Percentiles rank a stretch among this genome's conserved stretches.
Conservation (phyloP, 805 yeast genomes). For the Starmerella davenportii region DNA sequence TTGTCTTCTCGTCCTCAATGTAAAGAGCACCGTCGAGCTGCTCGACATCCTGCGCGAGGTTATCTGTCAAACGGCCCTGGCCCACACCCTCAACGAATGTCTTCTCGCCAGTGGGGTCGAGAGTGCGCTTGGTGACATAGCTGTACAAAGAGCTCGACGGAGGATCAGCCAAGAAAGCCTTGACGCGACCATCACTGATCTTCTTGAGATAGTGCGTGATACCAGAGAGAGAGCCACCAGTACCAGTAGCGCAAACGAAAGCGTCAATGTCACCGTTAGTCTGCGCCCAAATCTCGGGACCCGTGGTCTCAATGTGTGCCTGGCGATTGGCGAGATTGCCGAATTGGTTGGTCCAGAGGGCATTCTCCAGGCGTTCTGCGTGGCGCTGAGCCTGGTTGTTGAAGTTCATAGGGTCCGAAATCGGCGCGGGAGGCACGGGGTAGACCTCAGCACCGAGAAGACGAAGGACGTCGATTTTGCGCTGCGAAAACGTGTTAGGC, state of each 20-base stretch:
- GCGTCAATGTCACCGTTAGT: constrained; percentile 62
- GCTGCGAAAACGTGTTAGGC: constrained; percentile 78
- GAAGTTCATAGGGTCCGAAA: constrained; percentile 63
- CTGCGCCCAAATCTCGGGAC: constrained; percentile 85
- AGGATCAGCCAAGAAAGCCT: constrained; percentile 71
- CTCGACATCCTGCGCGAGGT: constrained; percentile 53
- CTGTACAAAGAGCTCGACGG: constrained; percentile 80
- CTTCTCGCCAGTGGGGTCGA: constrained; percentile 52
- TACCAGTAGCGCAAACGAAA: constrained; percentile 80
- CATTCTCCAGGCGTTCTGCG: constrained; percentile 57
- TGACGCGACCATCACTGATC: constrained; percentile 41
- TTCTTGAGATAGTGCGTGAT: constrained; percentile 59
- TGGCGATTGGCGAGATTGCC: constrained; percentile 77
- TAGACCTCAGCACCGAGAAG: constrained; percentile 70
- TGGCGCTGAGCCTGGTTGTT: constrained; percentile 76
- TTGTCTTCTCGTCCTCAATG: constrained; percentile 63
- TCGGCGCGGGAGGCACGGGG: constrained; percentile 80
- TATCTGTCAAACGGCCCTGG: constrained; percentile 80
- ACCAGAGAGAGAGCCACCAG: constrained; percentile 88
- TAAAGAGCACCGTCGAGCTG: constrained; percentile 63
- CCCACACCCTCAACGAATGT: constrained; percentile 95
- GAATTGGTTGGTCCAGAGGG: constrained; percentile 87
- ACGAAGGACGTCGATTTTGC: constrained; percentile 55
- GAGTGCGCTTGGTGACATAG: constrained; percentile 53
- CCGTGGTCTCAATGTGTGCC: constrained; percentile 78